Percentiles rank a stretch among this genome's conserved stretches.
phyloP scores from a whole-genome alignment of 352 stramenopile species.

The Bremia lactucae region DNA sequence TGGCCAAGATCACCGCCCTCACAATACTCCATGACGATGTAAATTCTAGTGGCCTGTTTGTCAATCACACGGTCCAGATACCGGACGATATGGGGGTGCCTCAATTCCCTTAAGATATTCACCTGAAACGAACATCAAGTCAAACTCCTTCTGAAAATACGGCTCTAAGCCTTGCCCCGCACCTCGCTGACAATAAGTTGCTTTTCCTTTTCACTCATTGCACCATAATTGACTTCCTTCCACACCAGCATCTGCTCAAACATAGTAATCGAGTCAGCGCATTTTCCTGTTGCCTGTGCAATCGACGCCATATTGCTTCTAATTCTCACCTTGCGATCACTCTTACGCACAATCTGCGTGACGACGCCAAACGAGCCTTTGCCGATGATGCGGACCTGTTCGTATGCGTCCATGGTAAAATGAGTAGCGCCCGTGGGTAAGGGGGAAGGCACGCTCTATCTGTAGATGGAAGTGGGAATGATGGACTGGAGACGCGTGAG shows the following conservation, averaged over 20 bases:
- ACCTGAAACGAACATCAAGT: conserved; percentile 30
- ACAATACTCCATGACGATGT: conserved; percentile 94
- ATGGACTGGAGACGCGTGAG: conserved; percentile 10
- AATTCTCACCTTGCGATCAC: conserved; percentile 67
- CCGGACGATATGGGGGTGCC: conserved; percentile 88
- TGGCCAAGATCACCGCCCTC: conserved; percentile 84
- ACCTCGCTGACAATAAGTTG: conserved; percentile 89
- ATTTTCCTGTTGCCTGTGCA: neutral
- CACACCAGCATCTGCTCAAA: conserved; percentile 80
- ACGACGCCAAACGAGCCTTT: conserved; percentile 89
- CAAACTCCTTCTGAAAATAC: too few species aligned
- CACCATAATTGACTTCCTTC: conserved; percentile 88
- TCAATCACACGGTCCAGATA: conserved; percentile 92
- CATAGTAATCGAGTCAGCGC: conserved; percentile 2
- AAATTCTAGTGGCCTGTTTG: conserved; percentile 86
- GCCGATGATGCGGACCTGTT: conserved; percentile 83
- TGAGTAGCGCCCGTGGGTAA: neutral
- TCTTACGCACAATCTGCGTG: conserved; percentile 83
- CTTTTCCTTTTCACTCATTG: conserved; percentile 91
- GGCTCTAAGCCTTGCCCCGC: too few species aligned
- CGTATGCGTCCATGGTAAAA: conserved; percentile 75
- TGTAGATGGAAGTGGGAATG: neutral
- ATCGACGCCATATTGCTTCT: neutral
- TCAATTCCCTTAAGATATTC: conserved; percentile 89
- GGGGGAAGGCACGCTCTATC: neutral